Conservation (phyloP, 2,329 filamentous ascomycete species). For the Fusarium begoniae region DNA sequence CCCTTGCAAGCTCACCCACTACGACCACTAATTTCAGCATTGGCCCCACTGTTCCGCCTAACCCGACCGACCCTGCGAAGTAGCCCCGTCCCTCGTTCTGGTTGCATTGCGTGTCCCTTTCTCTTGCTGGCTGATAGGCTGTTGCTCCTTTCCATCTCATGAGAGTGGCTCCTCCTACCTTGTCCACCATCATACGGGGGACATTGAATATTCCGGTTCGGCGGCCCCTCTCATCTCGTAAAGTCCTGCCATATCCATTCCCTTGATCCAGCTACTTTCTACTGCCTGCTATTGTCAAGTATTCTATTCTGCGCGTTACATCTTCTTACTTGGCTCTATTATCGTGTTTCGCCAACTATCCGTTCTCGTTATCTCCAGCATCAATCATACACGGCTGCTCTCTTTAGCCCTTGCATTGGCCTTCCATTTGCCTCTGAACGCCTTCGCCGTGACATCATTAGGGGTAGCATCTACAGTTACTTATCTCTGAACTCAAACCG, state of each 20-base stretch:
- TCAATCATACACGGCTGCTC: slow-evolving; percentile 26
- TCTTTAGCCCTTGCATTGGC: slow-evolving; percentile 37
- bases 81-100: slow-evolving; percentile 27
- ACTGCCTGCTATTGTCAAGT: slow-evolving; percentile 7
- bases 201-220: slow-evolving; percentile 41
- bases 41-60: slow-evolving; percentile 17
- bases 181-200: slow-evolving; percentile 30
- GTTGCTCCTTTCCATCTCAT: slow-evolving; percentile 29
- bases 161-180: slow-evolving; percentile 37
- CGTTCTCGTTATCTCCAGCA: slow-evolving; percentile 30
- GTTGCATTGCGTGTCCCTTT: slow-evolving; percentile 41
- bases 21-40: slow-evolving; percentile 34
- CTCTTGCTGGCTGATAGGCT: slow-evolving; percentile 20
- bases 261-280: slow-evolving; percentile 20
- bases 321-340: slow-evolving; percentile 4
- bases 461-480: slow-evolving; percentile 35
- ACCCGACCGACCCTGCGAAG: slow-evolving; percentile 8
- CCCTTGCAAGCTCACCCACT: slow-evolving; percentile 10
- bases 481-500: slow-evolving; percentile 14
- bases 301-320: slow-evolving; percentile 6
- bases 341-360: slow-evolving; percentile 26
- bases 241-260: slow-evolving; percentile 29
- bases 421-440: slow-evolving; percentile 29
- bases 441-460: slow-evolving; percentile 44
- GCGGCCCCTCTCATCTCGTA: slow-evolving; percentile 34